Percentiles rank a stretch among this genome's conserved stretches.
Conservation (phyloP, 108 stramenopile genomes). For the Seminavis robusta region DNA sequence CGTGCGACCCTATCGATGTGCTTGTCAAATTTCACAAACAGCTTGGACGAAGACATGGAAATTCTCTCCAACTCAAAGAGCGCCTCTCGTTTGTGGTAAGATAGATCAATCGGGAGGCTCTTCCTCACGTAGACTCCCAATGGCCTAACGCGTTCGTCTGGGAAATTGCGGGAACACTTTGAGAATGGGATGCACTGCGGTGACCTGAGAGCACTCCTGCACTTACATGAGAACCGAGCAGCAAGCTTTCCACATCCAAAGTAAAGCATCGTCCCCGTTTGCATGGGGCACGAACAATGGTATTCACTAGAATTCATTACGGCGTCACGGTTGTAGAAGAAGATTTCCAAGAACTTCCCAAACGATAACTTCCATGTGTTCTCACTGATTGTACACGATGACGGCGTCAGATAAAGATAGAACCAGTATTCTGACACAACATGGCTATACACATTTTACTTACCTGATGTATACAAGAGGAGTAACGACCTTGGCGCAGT, state of each 20-base stretch:
- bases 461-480: constrained; percentile 70
- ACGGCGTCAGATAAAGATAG: too few relatives aligned
- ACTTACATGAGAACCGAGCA: constrained; percentile 89
- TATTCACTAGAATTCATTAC: constrained; percentile 69
- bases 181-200: too few relatives aligned
- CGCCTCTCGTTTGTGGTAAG: constrained; percentile 64
- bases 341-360: constrained; percentile 94
- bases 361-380: constrained; percentile 95
- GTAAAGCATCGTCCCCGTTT: constrained; percentile 76
- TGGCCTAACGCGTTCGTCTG: constrained; percentile 77
- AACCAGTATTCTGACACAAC: too few relatives aligned
- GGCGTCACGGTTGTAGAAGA: constrained; percentile 90
- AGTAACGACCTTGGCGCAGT: constrained; percentile 83
- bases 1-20: constrained; percentile 86
- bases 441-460: too few relatives aligned
- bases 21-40: constrained; percentile 84
- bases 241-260: constrained; percentile 87
- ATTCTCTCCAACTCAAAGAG: constrained; percentile 70
- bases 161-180: too few relatives aligned
- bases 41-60: constrained; percentile 64
- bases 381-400: too few relatives aligned
- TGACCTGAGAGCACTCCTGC: too few relatives aligned
- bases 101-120: constrained; percentile 75
- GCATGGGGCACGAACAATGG: constrained; percentile 67
- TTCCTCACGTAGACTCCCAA: constrained; percentile 83